A percentile compares a stretch with the other conserved stretches of the same genome.
These are phyloP conservation scores for Rosa chinensis DNA, from an alignment of 306 rosid genomes.

Conservation along the genomic window DNA sequence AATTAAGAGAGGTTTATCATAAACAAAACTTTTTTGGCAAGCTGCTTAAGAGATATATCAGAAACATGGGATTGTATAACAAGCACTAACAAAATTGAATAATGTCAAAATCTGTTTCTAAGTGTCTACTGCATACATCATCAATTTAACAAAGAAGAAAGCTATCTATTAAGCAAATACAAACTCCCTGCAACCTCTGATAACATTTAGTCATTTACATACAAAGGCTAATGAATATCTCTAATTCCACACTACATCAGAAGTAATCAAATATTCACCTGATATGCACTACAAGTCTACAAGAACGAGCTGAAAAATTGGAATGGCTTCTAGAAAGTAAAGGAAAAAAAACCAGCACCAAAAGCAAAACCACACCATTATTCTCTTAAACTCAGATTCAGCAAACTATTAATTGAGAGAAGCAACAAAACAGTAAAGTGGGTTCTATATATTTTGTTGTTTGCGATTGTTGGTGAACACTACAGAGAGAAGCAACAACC, in stretches of 20 bases:
- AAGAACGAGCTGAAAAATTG: slow-evolving; percentile 14
- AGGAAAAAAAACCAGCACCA: too few relatives aligned
- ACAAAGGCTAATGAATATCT: slow-evolving; percentile 3
- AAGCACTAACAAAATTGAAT: neutral
- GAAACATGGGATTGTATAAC: too few relatives aligned
- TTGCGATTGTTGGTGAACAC: too few relatives aligned
- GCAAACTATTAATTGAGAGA: too few relatives aligned
- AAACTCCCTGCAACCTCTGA: neutral
- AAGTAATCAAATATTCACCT: slow-evolving; percentile 5
- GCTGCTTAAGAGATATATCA: neutral
- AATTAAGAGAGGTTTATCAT: neutral
- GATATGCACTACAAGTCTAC: slow-evolving; percentile 11
- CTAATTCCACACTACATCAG: neutral
- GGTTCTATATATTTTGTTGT: too few relatives aligned
- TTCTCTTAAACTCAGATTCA: too few relatives aligned
- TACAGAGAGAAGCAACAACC: too few relatives aligned
- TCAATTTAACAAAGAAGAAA: neutral
- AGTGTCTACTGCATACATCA: neutral
- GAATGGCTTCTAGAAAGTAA: slow-evolving; percentile 18
- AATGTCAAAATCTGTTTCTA: neutral
- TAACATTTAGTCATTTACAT: slow-evolving; percentile 14
- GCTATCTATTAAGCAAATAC: neutral
- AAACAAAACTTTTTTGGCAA: neutral
- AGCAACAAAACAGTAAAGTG: too few relatives aligned
- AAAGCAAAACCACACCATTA: too few relatives aligned